phyloP scores from a whole-genome alignment of 2,329 filamentous ascomycete genomes.

The Periconia macrospinosa region DNA sequence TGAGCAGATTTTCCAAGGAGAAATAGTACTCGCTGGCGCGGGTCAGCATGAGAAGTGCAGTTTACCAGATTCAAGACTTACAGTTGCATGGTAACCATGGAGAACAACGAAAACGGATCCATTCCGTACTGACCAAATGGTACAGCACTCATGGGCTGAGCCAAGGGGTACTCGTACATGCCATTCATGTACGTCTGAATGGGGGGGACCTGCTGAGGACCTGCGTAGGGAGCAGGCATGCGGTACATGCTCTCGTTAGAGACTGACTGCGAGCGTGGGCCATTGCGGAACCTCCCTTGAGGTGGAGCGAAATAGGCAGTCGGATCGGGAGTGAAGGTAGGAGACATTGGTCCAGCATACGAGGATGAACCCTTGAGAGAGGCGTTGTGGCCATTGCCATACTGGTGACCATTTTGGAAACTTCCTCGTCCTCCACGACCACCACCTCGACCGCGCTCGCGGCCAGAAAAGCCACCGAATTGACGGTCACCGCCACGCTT shows the following conservation, averaged over 20 bases:
- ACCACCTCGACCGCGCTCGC: conserved; percentile 54
- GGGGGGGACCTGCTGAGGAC: conserved; percentile 44
- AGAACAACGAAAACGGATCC: conserved; percentile 59
- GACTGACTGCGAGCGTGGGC: conserved; percentile 64
- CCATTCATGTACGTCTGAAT: conserved; percentile 55
- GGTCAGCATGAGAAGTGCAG: conserved; percentile 26
- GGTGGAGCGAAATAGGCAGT: conserved; percentile 33
- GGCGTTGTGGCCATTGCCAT: conserved; percentile 44
- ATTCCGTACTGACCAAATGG: conserved; percentile 61
- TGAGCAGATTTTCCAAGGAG: conserved; percentile 91
- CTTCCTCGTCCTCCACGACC: conserved; percentile 48
- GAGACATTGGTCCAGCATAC: conserved; percentile 42
- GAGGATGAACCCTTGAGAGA: conserved; percentile 31
- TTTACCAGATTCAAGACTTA: conserved; percentile 37
- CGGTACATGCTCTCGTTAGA: conserved; percentile 56
- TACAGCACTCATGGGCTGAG: conserved; percentile 60
- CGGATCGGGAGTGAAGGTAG: conserved; percentile 40
- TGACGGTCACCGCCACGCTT: conserved; percentile 35
- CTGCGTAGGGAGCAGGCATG: conserved; percentile 35
- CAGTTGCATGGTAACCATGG: conserved; percentile 64
- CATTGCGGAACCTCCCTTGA: conserved; percentile 49
- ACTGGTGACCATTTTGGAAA: conserved; percentile 41
- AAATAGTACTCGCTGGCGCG: conserved; percentile 86
- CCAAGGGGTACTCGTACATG: conserved; percentile 60
- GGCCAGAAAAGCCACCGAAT: conserved; percentile 40